Percentiles rank a stretch among this genome's conserved stretches.
Evolutionary conservation across 768 basidiomycete species (phyloP).

Genomic region (Phylloporus scabripes): DNA sequence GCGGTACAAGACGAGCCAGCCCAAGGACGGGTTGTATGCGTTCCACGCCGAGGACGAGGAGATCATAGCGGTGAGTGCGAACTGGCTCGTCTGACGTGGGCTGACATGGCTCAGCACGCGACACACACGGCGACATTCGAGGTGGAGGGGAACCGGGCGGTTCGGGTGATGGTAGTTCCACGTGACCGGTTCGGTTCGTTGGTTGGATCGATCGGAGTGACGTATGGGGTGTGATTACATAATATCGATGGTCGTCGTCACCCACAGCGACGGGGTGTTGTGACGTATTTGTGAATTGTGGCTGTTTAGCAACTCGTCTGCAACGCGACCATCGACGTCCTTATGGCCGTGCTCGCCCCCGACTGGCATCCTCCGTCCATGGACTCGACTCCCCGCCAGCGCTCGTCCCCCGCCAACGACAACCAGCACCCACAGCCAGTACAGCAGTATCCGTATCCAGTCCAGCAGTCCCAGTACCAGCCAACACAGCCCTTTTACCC

Average conservation of each 20-base stretch:
- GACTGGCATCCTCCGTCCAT: constrained; percentile 70
- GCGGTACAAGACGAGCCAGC: constrained; percentile 25
- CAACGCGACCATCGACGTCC: constrained; percentile 3
- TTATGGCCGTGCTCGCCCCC: constrained; percentile 74
- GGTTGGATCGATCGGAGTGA: constrained; percentile 35
- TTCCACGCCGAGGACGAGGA: constrained; percentile 87
- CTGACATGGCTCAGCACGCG: constrained; percentile 11
- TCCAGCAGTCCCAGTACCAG: constrained; percentile 63
- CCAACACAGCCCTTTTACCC: constrained; percentile 68
- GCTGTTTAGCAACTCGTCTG: constrained; percentile 8
- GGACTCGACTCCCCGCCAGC: constrained; percentile 57
- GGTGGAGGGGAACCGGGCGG: constrained; percentile 56
- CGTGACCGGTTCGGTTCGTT: constrained; percentile 38
- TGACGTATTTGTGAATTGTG: constrained; percentile 13
- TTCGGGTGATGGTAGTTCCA: constrained; percentile 60
- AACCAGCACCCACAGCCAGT: constrained; percentile 24
- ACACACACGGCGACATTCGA: constrained; percentile 30
- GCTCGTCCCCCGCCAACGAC: constrained; percentile 57
- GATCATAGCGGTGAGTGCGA: constrained; percentile 50
- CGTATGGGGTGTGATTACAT: constrained; percentile 24
- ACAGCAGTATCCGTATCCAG: constrained; percentile 55
- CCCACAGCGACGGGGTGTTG: constrained; percentile 9
- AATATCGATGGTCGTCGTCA: constrained; percentile 5
- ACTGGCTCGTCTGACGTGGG: neutral
- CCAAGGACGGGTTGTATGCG: constrained; percentile 47